A percentile compares a stretch with the other conserved stretches of the same genome.
These are phyloP conservation scores for Aspergillus flavus DNA, from an alignment of 2,329 filamentous ascomycete genomes.

Conservation along the genomic window DNA sequence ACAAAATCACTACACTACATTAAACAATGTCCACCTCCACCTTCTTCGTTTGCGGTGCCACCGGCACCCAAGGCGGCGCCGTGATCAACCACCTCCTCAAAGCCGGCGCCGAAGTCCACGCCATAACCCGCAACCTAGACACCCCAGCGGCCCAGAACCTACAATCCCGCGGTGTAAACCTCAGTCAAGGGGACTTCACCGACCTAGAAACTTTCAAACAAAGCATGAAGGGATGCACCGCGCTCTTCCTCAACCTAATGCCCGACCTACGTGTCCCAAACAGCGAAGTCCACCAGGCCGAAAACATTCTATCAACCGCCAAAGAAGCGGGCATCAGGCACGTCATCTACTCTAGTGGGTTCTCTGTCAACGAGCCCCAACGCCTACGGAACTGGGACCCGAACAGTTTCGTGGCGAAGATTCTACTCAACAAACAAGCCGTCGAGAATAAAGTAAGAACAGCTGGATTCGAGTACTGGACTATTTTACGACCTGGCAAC, in stretches of 20 bases:
- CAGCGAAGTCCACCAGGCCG: constrained; percentile 30
- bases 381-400: constrained; percentile 30
- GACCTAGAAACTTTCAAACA: constrained; percentile 29
- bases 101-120: constrained; percentile 32
- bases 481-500: constrained; percentile 53
- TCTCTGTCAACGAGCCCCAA: constrained; percentile 35
- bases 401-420: constrained; percentile 28
- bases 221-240: constrained; percentile 34
- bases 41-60: constrained; percentile 34
- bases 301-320: constrained; percentile 26
- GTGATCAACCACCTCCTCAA: constrained; percentile 31
- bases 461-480: constrained; percentile 48
- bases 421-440: constrained; percentile 44
- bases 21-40: constrained; percentile 18
- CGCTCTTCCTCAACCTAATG: constrained; percentile 31
- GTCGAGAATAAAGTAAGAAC: constrained; percentile 46
- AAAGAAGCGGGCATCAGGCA: constrained; percentile 35
- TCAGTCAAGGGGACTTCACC: constrained; percentile 36
- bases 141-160: constrained; percentile 31
- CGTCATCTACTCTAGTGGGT: constrained; percentile 32
- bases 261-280: constrained; percentile 16
- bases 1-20: neutral
- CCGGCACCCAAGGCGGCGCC: constrained; percentile 36
- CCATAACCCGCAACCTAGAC: constrained; percentile 33
- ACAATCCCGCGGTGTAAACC: constrained; percentile 28